These are phyloP conservation scores for Herpetomonas muscarum DNA, from an alignment of 208 protist species.

Conservation along the genomic window DNA sequence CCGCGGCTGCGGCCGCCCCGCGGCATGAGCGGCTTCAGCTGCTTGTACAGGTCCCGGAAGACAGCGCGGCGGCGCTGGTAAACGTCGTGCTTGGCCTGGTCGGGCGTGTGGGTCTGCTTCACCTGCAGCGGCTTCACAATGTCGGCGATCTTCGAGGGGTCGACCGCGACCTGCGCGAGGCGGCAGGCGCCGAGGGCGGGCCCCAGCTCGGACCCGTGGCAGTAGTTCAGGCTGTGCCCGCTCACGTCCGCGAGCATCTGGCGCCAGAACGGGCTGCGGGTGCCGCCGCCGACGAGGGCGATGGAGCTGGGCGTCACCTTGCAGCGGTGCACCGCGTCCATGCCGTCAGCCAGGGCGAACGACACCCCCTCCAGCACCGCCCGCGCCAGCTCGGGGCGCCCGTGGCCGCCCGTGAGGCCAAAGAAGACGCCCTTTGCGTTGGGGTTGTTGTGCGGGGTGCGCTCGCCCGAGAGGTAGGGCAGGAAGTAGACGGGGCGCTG, in stretches of 20 bases:
- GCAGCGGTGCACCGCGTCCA: conserved; percentile 76
- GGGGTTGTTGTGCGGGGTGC: conserved; percentile 74
- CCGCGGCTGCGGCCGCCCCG: too few species aligned
- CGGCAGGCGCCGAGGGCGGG: conserved; percentile 59
- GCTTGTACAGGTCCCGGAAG: conserved; percentile 58
- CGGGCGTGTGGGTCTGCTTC: conserved; percentile 54
- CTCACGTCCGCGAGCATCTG: conserved; percentile 76
- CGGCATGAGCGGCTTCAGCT: conserved; percentile 52
- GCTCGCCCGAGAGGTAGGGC: conserved; percentile 67
- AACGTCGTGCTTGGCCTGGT: conserved; percentile 41
- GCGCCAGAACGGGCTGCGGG: conserved; percentile 63
- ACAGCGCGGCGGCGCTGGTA: conserved; percentile 50
- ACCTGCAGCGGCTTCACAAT: conserved; percentile 44
- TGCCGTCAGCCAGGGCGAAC: conserved; percentile 68
- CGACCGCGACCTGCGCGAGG: conserved; percentile 63
- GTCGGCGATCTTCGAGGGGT: conserved; percentile 46
- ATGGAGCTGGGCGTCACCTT: conserved; percentile 49
- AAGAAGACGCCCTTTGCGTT: conserved; percentile 79
- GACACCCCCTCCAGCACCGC: conserved; percentile 68
- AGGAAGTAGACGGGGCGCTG: conserved; percentile 60
- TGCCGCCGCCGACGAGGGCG: conserved; percentile 63
- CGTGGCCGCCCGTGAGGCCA: conserved; percentile 60
- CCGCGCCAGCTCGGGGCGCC: conserved; percentile 48
- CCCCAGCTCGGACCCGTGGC: conserved; percentile 61
- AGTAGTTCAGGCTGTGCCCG: conserved; percentile 56